phyloP scores from a whole-genome alignment of 352 stramenopile species.

The Phytopythium montanum region DNA sequence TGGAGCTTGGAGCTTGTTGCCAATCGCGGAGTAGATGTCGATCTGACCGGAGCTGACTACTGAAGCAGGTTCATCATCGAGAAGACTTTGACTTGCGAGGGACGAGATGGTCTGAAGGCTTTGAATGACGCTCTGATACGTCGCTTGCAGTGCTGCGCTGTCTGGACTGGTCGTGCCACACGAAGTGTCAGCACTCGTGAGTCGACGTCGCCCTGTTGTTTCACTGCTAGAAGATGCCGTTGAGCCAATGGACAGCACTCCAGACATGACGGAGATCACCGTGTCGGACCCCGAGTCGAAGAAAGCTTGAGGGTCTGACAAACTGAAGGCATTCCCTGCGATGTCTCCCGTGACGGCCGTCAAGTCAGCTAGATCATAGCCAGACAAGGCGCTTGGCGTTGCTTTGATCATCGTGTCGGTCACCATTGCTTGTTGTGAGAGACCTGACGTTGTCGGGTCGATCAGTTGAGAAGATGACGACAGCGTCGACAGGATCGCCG shows the following conservation, averaged over 20 bases:
- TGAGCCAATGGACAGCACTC: slow-evolving; percentile 24
- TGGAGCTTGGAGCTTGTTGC: neutral
- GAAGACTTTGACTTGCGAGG: slow-evolving; percentile 44
- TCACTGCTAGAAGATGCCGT: slow-evolving; percentile 1
- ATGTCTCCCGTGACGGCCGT: slow-evolving; percentile 37
- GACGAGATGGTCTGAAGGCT: slow-evolving; percentile 51
- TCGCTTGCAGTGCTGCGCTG: slow-evolving; percentile 13
- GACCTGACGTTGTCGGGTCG: slow-evolving; percentile 38
- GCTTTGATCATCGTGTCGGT: slow-evolving; percentile 39
- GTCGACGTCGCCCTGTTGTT: slow-evolving; percentile 7
- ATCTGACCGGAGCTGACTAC: slow-evolving; percentile 27
- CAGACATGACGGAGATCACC: slow-evolving; percentile 41
- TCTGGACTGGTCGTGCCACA: slow-evolving; percentile 15
- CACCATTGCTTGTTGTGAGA: slow-evolving; percentile 53
- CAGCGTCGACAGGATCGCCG: slow-evolving; percentile 42
- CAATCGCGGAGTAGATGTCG: slow-evolving; percentile 22
- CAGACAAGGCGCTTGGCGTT: slow-evolving; percentile 29
- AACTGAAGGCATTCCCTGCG: slow-evolving; percentile 36
- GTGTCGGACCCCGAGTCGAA: slow-evolving; percentile 34
- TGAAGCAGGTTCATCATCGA: slow-evolving; percentile 33
- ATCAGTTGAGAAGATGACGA: slow-evolving; percentile 15
- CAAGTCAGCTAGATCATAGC: slow-evolving; percentile 25
- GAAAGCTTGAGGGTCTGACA: slow-evolving; percentile 36
- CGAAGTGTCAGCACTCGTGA: slow-evolving; percentile 6
- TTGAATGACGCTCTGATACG: slow-evolving; percentile 29